Base-by-base conservation (phyloP, 805 yeast species). In the Candida berthetii region DNA sequence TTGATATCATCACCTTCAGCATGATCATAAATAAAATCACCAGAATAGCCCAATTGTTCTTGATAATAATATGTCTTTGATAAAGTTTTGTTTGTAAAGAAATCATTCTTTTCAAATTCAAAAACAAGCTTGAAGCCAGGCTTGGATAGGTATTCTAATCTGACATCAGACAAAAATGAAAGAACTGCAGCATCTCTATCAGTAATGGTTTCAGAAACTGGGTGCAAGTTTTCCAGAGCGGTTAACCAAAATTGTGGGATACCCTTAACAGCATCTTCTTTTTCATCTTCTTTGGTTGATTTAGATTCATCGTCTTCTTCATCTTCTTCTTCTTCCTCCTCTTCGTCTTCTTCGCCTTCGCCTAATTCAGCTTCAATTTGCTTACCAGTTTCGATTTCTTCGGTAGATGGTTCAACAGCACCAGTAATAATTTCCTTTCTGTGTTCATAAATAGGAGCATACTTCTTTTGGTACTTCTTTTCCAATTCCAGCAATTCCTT, bases 171-270 rank as follows among this genome's bases (percentile, higher is more conserved):
- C 55, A 93, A 73, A 55, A 68, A 67, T 46, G 75, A 71, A 50
- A 93, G 74, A 7, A 89, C 91, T 57, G 86, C 96, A 39, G 83
- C 76, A 64, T 93, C 99, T 57, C 95, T 78, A 42, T 88, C 96
- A 35, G 93, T 79, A 53, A 93, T 85, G 49, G 87, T 80, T 47
- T 89, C 95, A 28, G 88, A 76, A 38, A 90, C 78, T 24, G 85
- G 80, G 24, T 80, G 78, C 53, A 93, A 71, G 66, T 90, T 93
- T 62, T 85, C 91, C 64, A 93, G 70, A 6, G 98, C 95, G 16
- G 98, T 93, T 55, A 91, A 74, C 99, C 99, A 93, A 72, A 93
- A 93, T 38, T 85, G 80, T 43, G 99, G 98, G 51, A 93, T 78
- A 48, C 99, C 99, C 47, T 71, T 71, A 38, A 70, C 65, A 17